Percentiles rank a stretch among this genome's conserved stretches.
These are phyloP conservation scores for Penicillium roqueforti DNA, from an alignment of 495 filamentous ascomycete species.

Conservation along the genomic window DNA sequence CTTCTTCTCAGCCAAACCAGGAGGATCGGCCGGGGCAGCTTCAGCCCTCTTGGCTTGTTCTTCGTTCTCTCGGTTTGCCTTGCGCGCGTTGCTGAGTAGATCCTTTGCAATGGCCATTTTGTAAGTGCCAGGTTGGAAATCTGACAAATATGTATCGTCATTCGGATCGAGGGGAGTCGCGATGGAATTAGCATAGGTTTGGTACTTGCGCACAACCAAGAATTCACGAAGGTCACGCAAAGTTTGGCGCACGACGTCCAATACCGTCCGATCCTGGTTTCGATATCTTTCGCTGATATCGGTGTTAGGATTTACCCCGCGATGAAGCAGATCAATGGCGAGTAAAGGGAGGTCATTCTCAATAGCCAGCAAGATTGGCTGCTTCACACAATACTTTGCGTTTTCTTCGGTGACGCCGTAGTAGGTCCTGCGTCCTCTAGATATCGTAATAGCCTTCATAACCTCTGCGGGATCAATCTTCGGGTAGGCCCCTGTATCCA, in stretches of 20 bases:
- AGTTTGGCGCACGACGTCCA: constrained; percentile 41
- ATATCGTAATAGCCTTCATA: constrained; percentile 32
- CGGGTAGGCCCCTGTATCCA: constrained; percentile 42
- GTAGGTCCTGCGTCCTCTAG: neutral
- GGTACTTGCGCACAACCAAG: constrained; percentile 6
- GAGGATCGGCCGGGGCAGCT: constrained; percentile 2
- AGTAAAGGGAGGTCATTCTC: constrained; percentile 44
- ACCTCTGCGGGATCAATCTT: constrained; percentile 36
- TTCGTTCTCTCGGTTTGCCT: constrained; percentile 5
- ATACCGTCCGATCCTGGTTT: neutral
- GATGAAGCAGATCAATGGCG: constrained; percentile 53
- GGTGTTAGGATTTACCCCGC: constrained; percentile 56
- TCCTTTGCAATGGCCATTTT: constrained; percentile 40
- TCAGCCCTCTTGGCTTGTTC: neutral
- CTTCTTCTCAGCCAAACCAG: constrained; percentile 49
- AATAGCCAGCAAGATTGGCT: constrained; percentile 60
- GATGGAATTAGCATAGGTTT: neutral
- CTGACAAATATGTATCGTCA: constrained; percentile 38
- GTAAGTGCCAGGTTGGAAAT: constrained; percentile 48
- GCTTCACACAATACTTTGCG: constrained; percentile 39
- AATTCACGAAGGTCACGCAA: constrained; percentile 45
- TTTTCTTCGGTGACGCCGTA: constrained; percentile 28
- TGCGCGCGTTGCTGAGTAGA: constrained; percentile 10
- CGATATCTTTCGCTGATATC: constrained; percentile 34
- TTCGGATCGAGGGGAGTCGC: constrained; percentile 27